A percentile compares a stretch with the other conserved stretches of the same genome.
Evolutionary conservation across 192 early-diverging fungal genomes (phyloP).

Genomic region (Podila verticillata): DNA sequence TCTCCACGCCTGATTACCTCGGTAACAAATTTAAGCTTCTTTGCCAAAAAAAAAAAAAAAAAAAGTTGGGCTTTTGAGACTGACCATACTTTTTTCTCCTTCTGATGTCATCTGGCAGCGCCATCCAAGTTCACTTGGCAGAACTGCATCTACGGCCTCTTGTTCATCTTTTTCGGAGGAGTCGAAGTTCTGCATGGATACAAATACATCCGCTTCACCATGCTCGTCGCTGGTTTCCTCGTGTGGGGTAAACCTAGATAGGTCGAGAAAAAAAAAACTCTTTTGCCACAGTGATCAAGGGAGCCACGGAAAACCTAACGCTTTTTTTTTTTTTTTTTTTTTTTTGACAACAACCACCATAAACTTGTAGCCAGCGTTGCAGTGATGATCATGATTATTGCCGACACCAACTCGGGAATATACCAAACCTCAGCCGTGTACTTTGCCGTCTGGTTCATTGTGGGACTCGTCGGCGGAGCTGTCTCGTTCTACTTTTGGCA

Average conservation of each 20-base stretch:
- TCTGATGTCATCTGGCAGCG: slow-evolving; percentile 4
- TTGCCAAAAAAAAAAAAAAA: background rate
- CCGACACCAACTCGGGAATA: slow-evolving; percentile 18
- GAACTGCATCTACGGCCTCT: slow-evolving; percentile 44
- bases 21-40: background rate
- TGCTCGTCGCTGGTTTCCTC: slow-evolving; percentile 49
- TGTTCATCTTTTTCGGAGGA: slow-evolving; percentile 42
- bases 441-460: slow-evolving; percentile 43
- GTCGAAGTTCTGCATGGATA: slow-evolving; percentile 52
- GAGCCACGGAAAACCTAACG: background rate
- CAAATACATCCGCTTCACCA: slow-evolving; percentile 56
- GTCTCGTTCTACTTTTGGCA: slow-evolving; percentile 52
- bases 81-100: background rate
- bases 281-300: too few relatives aligned
- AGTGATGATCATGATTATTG: slow-evolving; percentile 47
- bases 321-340: background rate
- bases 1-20: background rate
- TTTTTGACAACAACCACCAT: background rate
- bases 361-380: slow-evolving; percentile 40
- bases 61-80: background rate
- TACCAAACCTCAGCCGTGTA: slow-evolving; percentile 39
- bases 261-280: too few relatives aligned
- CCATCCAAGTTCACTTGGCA: slow-evolving; percentile 50
- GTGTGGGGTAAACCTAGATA: slow-evolving; percentile 38
- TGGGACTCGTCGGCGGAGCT: slow-evolving; percentile 35